These are phyloP conservation scores for Colletotrichum sublineola DNA, from an alignment of 2,329 filamentous ascomycete genomes.

Conservation along the genomic window DNA sequence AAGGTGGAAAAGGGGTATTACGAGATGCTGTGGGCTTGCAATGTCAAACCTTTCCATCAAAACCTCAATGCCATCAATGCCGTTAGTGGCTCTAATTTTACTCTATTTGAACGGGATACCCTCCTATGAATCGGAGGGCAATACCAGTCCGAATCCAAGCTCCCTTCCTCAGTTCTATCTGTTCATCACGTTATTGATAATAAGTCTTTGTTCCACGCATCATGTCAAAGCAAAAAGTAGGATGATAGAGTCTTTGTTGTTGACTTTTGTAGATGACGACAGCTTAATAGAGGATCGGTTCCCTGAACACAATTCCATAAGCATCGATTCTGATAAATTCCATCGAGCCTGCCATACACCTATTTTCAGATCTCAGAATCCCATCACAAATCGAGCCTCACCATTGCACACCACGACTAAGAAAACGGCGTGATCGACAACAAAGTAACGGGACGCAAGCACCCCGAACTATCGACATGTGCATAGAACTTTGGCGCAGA, in stretches of 20 bases:
- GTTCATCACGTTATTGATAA: neutral
- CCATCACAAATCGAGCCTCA: neutral
- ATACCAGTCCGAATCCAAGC: neutral
- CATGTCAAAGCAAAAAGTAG: neutral
- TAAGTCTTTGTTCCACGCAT: neutral
- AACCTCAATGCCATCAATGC: neutral
- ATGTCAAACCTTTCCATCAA: neutral
- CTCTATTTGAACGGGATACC: neutral
- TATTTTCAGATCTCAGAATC: neutral
- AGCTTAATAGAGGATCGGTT: neutral
- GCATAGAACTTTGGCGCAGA: conserved; percentile 29
- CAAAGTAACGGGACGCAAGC: neutral
- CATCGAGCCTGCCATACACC: neutral
- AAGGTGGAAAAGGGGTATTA: neutral
- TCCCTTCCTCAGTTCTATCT: neutral
- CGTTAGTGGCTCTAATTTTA: neutral
- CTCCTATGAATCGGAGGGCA: neutral
- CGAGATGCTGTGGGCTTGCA: neutral
- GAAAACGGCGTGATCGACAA: neutral
- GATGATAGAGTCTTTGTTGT: neutral
- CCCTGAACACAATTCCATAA: neutral
- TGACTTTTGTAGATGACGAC: neutral
- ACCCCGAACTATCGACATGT: neutral
- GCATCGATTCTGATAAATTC: neutral
- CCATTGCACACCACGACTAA: neutral